Evolutionary conservation across 2,329 filamentous ascomycete genomes (phyloP).

Genomic region (Coniosporium tulheliwenetii): DNA sequence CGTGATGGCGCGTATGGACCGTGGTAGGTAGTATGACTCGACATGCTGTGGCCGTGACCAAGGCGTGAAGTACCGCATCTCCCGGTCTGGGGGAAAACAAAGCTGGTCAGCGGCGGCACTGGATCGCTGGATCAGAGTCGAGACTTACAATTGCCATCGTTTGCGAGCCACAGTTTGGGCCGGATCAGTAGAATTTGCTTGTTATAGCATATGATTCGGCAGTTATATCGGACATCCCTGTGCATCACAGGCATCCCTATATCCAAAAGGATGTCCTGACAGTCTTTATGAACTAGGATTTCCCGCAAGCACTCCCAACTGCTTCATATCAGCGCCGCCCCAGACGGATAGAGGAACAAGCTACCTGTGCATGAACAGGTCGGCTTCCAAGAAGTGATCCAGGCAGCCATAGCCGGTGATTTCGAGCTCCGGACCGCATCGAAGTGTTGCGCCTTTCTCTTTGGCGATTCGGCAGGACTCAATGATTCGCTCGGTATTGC

Average conservation of each 20-base stretch:
- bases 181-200: slow-evolving; percentile 55
- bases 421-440: slow-evolving; percentile 31
- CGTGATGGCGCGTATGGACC: slow-evolving; percentile 40
- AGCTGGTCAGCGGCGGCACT: too few species aligned
- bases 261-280: slow-evolving; percentile 48
- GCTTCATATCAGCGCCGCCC: too few species aligned
- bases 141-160: slow-evolving; percentile 42
- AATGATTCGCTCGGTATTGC: slow-evolving; percentile 47
- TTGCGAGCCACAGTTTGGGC: slow-evolving; percentile 56
- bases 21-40: slow-evolving; percentile 50
- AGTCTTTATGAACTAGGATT: slow-evolving; percentile 44
- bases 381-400: slow-evolving; percentile 42
- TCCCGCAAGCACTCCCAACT: slow-evolving; percentile 44
- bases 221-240: slow-evolving; percentile 48
- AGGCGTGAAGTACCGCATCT: slow-evolving; percentile 41
- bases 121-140: too few species aligned
- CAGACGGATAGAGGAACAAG: slow-evolving; percentile 33
- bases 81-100: slow-evolving; percentile 9
- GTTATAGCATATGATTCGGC: slow-evolving; percentile 48
- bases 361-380: slow-evolving; percentile 23
- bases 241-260: slow-evolving; percentile 41
- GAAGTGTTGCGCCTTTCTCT: slow-evolving; percentile 42
- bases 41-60: slow-evolving; percentile 43
- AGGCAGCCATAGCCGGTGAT: slow-evolving; percentile 50
- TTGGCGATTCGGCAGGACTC: slow-evolving; percentile 47